phyloP scores from a whole-genome alignment of 176 grass and related monocot species.

The Pharus latifolius region DNA sequence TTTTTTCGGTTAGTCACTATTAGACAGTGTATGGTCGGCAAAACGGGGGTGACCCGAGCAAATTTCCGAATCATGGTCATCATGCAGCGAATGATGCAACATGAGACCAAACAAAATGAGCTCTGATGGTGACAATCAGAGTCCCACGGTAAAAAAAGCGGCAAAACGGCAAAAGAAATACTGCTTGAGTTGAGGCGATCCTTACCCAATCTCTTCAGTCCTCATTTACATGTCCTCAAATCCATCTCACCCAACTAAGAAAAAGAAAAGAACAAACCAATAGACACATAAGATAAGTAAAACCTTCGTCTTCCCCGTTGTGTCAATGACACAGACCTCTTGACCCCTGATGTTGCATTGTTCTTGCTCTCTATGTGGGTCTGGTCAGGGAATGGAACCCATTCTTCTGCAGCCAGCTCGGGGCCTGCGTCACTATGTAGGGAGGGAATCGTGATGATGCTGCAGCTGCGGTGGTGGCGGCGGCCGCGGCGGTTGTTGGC shows the following conservation, averaged over 20 bases:
- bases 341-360: not conserved
- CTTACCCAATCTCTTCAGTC: constrained; percentile 23
- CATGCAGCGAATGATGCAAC: constrained; percentile 63
- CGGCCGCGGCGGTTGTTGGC: constrained; percentile 1
- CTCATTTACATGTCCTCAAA: constrained; percentile 31
- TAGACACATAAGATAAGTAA: not conserved
- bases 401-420: constrained; percentile 64
- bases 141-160: constrained; percentile 7
- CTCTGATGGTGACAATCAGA: constrained; percentile 32
- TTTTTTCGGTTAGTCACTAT: not conserved
- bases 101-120: constrained; percentile 81
- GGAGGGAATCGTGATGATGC: constrained; percentile 99
- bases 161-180: constrained; percentile 3
- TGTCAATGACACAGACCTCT: not conserved
- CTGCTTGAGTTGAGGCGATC: constrained; percentile 14
- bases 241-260: constrained; percentile 34
- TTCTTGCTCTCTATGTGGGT: constrained; percentile 16
- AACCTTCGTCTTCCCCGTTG: not conserved
- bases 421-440: constrained; percentile 43
- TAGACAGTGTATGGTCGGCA: not conserved
- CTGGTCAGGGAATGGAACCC: constrained; percentile 53
- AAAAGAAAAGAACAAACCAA: not conserved
- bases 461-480: constrained; percentile 49
- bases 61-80: not conserved
- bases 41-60: not conserved